Conservation (phyloP, 257 asterid species). For the Handroanthus guayacan region DNA sequence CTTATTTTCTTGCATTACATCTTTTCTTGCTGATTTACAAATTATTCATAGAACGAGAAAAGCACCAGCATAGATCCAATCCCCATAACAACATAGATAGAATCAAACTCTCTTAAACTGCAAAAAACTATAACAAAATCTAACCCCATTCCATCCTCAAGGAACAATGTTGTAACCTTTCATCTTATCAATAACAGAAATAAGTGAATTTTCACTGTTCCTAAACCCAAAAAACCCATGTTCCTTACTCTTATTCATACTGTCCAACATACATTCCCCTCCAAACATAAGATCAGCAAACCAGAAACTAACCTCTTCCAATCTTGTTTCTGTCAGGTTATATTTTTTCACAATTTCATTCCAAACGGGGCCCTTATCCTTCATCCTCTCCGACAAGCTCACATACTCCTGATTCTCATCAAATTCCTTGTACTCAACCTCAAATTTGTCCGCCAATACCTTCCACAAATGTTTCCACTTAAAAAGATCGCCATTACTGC, state of each 20-base stretch:
- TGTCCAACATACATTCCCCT: slow-evolving; percentile 45
- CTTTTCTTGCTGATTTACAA: background rate
- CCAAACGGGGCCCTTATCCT: slow-evolving; percentile 43
- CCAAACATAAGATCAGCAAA: slow-evolving; percentile 44
- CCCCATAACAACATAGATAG: background rate
- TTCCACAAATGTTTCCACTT: slow-evolving; percentile 53
- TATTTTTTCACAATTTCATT: slow-evolving; percentile 48
- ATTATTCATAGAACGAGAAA: background rate
- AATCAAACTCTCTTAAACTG: background rate
- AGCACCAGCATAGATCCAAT: background rate
- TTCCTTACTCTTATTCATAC: slow-evolving; percentile 52
- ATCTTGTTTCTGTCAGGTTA: slow-evolving; percentile 26
- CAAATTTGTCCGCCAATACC: slow-evolving; percentile 42
- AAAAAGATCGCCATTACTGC: slow-evolving; percentile 49
- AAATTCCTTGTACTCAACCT: slow-evolving; percentile 34
- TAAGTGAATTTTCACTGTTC: slow-evolving; percentile 38
- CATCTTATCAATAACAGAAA: slow-evolving; percentile 46
- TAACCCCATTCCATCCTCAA: background rate
- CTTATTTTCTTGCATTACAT: background rate
- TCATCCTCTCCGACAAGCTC: slow-evolving; percentile 48
- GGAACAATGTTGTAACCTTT: slow-evolving; percentile 48
- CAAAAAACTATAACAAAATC: background rate
- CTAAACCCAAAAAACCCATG: slow-evolving; percentile 50
- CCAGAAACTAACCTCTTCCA: slow-evolving; percentile 51
- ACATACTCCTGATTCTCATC: slow-evolving; percentile 39